phyloP scores from a whole-genome alignment of 202 grass and related monocot genomes.

The Schoenoplectus tabernaemontani region DNA sequence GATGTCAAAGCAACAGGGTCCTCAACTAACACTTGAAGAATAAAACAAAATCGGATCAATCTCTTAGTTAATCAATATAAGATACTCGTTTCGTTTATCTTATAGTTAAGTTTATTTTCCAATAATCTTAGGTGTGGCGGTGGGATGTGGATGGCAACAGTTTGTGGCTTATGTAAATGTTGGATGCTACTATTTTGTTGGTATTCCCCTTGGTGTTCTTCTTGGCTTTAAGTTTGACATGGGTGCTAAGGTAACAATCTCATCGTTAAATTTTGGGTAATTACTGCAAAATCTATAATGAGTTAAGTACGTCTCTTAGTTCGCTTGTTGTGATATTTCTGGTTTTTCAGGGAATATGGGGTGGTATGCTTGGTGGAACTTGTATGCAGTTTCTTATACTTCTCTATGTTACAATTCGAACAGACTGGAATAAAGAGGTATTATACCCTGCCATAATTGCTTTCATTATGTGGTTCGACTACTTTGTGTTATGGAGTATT shows the following conservation, averaged over 20 bases:
- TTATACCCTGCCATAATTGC: neutral
- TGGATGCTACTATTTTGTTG: conserved; percentile 9
- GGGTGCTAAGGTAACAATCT: neutral
- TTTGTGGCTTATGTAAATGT: conserved; percentile 16
- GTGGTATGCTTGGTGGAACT: conserved; percentile 29
- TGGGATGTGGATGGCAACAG: conserved; percentile 18
- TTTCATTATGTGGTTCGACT: neutral
- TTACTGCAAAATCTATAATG: neutral
- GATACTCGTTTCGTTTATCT: neutral
- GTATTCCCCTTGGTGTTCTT: neutral
- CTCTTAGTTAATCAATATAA: neutral
- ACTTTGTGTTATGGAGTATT: neutral
- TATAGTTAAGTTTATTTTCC: neutral
- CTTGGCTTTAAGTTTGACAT: conserved; percentile 11
- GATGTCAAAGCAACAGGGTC: neutral
- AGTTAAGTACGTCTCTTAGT: neutral
- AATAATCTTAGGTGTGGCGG: conserved; percentile 9
- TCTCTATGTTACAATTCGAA: conserved; percentile 24
- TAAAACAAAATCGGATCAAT: neutral
- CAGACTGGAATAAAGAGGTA: conserved; percentile 34
- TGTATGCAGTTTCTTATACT: conserved; percentile 27
- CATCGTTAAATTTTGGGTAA: neutral
- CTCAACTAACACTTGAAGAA: neutral
- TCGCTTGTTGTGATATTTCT: neutral
- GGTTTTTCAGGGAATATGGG: conserved; percentile 26